A percentile compares a stretch with the other conserved stretches of the same genome.
Conservation (phyloP, 257 asterid species). For the Solanum pennellii region DNA sequence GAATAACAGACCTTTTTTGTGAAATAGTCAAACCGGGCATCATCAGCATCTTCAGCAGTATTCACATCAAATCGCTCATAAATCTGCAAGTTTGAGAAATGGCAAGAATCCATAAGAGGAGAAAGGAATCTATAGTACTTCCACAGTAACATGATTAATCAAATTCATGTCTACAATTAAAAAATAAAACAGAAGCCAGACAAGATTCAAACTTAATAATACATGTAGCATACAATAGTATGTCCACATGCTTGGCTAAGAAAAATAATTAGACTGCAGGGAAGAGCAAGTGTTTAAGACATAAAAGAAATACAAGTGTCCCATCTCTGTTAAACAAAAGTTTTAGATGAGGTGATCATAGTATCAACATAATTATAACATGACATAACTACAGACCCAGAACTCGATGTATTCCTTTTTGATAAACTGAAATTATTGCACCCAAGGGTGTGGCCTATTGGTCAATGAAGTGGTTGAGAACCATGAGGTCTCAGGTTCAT, state of each 20-base stretch:
- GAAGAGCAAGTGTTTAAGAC: not conserved
- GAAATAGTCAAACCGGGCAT: slow-evolving; percentile 68
- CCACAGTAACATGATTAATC: not conserved
- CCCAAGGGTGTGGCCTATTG: no score
- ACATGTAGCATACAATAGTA: not conserved
- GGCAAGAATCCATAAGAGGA: not conserved
- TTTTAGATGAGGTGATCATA: not conserved
- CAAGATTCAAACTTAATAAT: not conserved
- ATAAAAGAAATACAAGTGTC: not conserved
- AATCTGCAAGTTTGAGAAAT: slow-evolving; percentile 31
- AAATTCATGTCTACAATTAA: not conserved
- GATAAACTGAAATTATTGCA: not conserved
- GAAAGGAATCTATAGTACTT: not conserved
- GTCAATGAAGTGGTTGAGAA: not conserved
- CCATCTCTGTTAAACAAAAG: not conserved
- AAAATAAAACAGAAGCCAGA: not conserved
- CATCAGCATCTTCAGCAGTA: slow-evolving; percentile 58
- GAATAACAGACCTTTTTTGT: slow-evolving; percentile 48
- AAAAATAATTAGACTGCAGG: not conserved
- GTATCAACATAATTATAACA: not conserved
- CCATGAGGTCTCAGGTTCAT: not conserved
- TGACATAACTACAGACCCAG: not conserved
- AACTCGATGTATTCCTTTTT: not conserved
- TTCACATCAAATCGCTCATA: slow-evolving; percentile 64
- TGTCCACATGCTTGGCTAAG: not conserved